Evolutionary conservation across 2,329 filamentous ascomycete species (phyloP), one percentile per base, ranked within the genome.

Genomic region (Catunica adiposa): DNA sequence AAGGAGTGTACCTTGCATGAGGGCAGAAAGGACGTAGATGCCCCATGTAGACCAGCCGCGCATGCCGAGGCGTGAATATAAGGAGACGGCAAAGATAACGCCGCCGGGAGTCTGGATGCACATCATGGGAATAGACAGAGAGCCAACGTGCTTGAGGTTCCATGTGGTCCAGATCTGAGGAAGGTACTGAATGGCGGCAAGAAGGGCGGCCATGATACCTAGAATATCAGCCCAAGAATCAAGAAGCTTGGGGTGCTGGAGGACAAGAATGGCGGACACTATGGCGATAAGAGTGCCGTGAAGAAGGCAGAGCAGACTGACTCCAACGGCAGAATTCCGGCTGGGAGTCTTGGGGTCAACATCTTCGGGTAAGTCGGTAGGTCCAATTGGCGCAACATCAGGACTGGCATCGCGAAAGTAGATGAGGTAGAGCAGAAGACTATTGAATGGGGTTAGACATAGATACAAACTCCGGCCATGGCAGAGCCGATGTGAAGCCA

Each of bases 101-200:
- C 88, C 89, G 0, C 92, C 92, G 0, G 92, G 92, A 0, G 90
- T 96, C 68, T 98, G 92, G 34, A 98, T 95, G 66, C 86, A 85
- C 89, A 98, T 97, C 84, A 96, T 97, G 3, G 88, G 84, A 56
- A 98, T 92, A 64, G 88, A 95, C 62, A 98, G 71, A 66, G 89
- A 95, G 55, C 89, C 89, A 1, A 94, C 84, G 63, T 89, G 83
- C 65, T 90, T 85, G 57, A 96, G 73, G 54, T 74, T 78, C 70
- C 86, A 94, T 0, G 92, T 98, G 54, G 86, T 96, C 71, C 82
- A 89, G 61, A 98, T 94, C 69, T 98, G 92, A 0, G 92, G 92
- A 15, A 98, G 73, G 68, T 97, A 98, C 69, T 98, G 92, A 22
- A 97, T 77, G 0, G 80, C 84, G 0, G 92, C 86, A 3, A 98